Base-by-base conservation (phyloP, 257 asterid species). In the Solanum lycopersicoides region DNA sequence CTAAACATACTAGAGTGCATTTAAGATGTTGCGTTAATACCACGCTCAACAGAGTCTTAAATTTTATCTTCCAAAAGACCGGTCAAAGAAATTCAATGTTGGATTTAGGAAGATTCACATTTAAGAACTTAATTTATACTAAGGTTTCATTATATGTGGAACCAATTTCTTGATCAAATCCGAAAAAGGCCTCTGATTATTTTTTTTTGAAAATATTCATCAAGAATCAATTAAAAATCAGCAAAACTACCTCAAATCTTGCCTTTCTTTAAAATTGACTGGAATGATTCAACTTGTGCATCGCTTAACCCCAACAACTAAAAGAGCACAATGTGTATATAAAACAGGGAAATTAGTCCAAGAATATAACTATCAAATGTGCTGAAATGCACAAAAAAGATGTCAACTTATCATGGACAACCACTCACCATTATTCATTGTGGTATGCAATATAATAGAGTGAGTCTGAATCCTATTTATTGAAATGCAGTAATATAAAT, bases 391-490 rank as follows among this genome's bases (percentile, higher is more conserved):
- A 9, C 25, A 32, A 10, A 37, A n/a, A 50, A 25, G 28, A 34
- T 34, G 15, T 96, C 9, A 91, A 95, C 98, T 88, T 89, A 74
- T 94, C 93, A 79, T 94, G 98, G 76, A 92, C 94, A 66, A 95
- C 94, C 35, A 94, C 96, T 34, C 97, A 96, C 98, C 98, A 94
- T 92, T 94, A 96, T 66, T 92, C 92, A 84, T 95, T 97, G 88
- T 95, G 98, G 90, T 95, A 95, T 73, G 95, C 93, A 66, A 45
- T 45, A 95, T 91, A 28, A 86, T 92, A 95, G 77, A 92, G 86
- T 3, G 97, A 97, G 87, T 95, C 94, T 92, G 87, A 76, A 89
- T 4, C 6, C 25, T 34, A n/a, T 42, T 83, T 59, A 80, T 53
- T 9, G 9, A 37, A 42, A 18, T 74, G 25, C 20, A 11, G 9